Evolutionary conservation across 2,329 filamentous ascomycete genomes (phyloP).

Genomic region (Cercospora canescens): DNA sequence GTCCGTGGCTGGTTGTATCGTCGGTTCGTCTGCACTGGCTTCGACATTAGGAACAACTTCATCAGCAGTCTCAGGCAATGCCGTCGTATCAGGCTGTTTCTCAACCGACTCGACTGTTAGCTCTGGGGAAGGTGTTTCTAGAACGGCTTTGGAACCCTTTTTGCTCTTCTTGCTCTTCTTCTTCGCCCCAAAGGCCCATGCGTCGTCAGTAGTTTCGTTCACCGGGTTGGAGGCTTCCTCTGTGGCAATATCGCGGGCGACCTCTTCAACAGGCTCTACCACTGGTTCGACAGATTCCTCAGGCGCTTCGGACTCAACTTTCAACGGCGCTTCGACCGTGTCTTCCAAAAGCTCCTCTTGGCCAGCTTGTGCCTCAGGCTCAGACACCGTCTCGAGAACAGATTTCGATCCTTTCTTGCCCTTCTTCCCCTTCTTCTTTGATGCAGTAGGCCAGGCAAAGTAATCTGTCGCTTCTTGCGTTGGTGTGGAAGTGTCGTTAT

Average conservation of each 20-base stretch:
- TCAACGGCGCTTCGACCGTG: background rate
- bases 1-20: background rate
- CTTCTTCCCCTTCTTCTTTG: constrained; percentile 27
- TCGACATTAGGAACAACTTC: background rate
- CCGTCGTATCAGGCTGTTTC: background rate
- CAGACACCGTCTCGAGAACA: background rate
- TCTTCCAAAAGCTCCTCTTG: background rate
- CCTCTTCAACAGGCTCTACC: background rate
- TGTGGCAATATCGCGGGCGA: background rate
- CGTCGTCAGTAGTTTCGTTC: constrained; percentile 12
- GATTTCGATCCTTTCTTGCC: constrained; percentile 18
- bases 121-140: background rate
- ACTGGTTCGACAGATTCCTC: background rate
- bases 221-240: background rate
- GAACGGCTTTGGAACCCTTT: constrained; percentile 1
- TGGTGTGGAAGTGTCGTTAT: background rate
- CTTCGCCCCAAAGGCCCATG: constrained; percentile 3
- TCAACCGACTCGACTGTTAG: background rate
- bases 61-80: background rate
- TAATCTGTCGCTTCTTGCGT: constrained; percentile 8
- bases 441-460: constrained; percentile 1
- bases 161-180: constrained; percentile 29
- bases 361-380: background rate
- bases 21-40: background rate
- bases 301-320: background rate